Base-by-base conservation (phyloP, 2,329 filamentous ascomycete species). In the Sporothrix schenckii region DNA sequence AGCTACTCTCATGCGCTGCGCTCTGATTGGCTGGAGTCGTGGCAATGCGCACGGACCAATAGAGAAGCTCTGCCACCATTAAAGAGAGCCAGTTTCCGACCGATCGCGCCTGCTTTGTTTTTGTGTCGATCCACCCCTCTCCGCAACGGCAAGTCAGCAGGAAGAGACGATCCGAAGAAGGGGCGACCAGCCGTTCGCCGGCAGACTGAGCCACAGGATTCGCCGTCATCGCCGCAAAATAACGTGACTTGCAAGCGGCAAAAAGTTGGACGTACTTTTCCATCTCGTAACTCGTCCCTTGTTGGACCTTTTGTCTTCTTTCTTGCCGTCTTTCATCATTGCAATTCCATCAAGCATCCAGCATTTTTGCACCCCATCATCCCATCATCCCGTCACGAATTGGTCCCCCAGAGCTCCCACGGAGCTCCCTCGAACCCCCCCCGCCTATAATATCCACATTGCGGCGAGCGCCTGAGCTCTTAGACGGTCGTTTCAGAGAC, bases 211-310 rank as follows among this genome's bases (percentile, higher is more conserved):
- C 30, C 34, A 41, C 11, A 27, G 13, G 44, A 52, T 24, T 27
- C 30, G 27, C 53, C 66, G 66, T 61, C 54, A 61, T 69, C 41
- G 52, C 53, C 66, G 66, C 49, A 39, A 54, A 61, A 61, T 69
- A 69, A 69, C 66, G 66, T 69, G 66, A 69, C 66, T 9, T 69
- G 9, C 19, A 39, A 21, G 58, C 63, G 47, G 27, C 63, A 21
- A 52, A 52, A 66, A 24, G 61, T 34, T 24, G 34, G n/a, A 47
- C 19, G 21, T 41, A 19, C 63, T 14, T 39, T 50, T 16, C 16
- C 13, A 30, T 7, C 41, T 19, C 21, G 34, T 34, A 44, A 39
- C 63, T 27, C 14, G 16, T n/a, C 34, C 34, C 2, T 41, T 47
- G 34, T 34, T 44, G 16, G 5, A 9, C 21, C 5, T 13, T n/a